phyloP scores from a whole-genome alignment of 2,329 filamentous ascomycete species.

The Paraconiothyrium brasiliense region DNA sequence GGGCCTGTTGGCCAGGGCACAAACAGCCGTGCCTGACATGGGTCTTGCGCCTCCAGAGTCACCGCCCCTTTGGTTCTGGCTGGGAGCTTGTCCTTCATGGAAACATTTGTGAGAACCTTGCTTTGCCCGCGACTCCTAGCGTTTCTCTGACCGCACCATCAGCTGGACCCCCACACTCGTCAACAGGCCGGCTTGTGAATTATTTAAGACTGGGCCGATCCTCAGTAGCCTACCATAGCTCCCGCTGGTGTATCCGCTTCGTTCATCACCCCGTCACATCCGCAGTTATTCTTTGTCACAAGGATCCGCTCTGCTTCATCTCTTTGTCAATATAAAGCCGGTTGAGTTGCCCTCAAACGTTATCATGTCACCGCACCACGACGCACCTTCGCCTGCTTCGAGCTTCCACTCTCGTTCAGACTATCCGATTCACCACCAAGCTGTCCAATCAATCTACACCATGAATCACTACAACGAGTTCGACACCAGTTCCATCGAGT shows the following conservation, averaged over 20 bases:
- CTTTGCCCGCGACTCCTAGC: constrained; percentile 42
- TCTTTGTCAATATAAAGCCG: constrained; percentile 41
- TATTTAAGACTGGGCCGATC: constrained; percentile 50
- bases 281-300: constrained; percentile 46
- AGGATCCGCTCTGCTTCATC: constrained; percentile 33
- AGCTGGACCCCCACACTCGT: constrained; percentile 52
- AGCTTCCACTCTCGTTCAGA: constrained; percentile 42
- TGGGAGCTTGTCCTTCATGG: constrained; percentile 34
- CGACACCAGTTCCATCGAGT: constrained; percentile 50
- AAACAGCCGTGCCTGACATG: constrained; percentile 48
- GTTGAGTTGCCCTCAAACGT: constrained; percentile 22
- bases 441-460: constrained; percentile 47
- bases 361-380: constrained; percentile 52
- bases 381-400: constrained; percentile 48
- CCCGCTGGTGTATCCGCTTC: constrained; percentile 48
- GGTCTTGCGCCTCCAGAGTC: constrained; percentile 40
- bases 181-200: constrained; percentile 38
- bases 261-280: constrained; percentile 35
- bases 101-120: constrained; percentile 36
- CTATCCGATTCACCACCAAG: constrained; percentile 38
- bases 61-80: constrained; percentile 48
- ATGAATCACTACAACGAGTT: constrained; percentile 49
- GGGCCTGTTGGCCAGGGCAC: constrained; percentile 31
- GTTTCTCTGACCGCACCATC: constrained; percentile 42
- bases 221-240: constrained; percentile 36